phyloP scores from a whole-genome alignment of 106 monocot genomes.

The Acanthochlamys bracteata region DNA sequence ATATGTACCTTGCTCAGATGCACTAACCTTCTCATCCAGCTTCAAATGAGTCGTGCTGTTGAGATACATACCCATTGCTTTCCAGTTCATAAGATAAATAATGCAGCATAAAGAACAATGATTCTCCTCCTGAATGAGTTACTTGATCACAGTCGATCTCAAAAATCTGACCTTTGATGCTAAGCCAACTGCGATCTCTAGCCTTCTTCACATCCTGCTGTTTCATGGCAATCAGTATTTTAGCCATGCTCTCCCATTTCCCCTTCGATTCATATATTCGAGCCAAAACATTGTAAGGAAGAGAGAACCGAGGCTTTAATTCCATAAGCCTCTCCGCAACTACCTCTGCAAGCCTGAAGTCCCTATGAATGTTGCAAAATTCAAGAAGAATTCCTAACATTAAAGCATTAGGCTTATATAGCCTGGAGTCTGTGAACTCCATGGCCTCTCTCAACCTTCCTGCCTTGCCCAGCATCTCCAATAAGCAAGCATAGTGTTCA shows the following conservation, averaged over 20 bases:
- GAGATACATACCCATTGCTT: constrained; percentile 16
- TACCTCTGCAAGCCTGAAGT: constrained; percentile 27
- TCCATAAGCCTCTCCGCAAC: constrained; percentile 43
- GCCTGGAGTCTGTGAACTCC: constrained; percentile 32
- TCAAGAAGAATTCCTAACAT: constrained; percentile 47
- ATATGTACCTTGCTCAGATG: too few species aligned
- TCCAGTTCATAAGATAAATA: constrained; percentile 42
- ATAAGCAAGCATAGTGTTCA: constrained; percentile 47
- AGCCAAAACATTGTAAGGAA: constrained; percentile 42
- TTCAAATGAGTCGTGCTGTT: constrained; percentile 10
- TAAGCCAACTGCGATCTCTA: constrained; percentile 49
- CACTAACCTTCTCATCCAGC: constrained; percentile 1
- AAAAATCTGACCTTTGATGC: constrained; percentile 30
- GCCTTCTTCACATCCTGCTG: constrained; percentile 35
- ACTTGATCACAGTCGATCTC: constrained; percentile 32
- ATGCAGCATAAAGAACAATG: constrained; percentile 27
- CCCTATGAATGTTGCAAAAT: constrained; percentile 27
- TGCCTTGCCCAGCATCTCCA: constrained; percentile 53
- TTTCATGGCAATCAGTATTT: constrained; percentile 41
- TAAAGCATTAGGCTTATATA: constrained; percentile 11
- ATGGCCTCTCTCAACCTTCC: constrained; percentile 46
- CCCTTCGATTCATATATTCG: constrained; percentile 38
- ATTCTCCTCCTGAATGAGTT: constrained; percentile 49
- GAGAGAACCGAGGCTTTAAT: constrained; percentile 18
- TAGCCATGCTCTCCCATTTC: constrained; percentile 65